Evolutionary conservation across 2,329 filamentous ascomycete species (phyloP).

Genomic region (Sordariomycetes sp.): DNA sequence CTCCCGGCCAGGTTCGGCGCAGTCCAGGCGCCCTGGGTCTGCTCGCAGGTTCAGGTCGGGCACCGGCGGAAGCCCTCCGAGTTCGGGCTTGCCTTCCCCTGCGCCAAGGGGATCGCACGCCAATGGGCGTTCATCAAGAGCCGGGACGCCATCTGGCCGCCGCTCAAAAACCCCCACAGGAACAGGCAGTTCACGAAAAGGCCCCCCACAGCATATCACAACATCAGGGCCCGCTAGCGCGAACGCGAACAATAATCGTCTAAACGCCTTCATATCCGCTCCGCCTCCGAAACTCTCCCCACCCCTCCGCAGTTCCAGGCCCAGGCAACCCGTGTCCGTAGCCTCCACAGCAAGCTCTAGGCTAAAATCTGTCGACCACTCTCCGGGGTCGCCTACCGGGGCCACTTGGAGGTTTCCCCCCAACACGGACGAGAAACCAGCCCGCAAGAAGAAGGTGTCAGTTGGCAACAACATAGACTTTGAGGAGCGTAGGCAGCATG

Average conservation of each 20-base stretch:
- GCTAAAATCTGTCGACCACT: slow-evolving; percentile 48
- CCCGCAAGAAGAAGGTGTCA: slow-evolving; percentile 41
- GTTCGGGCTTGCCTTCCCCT: slow-evolving; percentile 43
- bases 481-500: slow-evolving; percentile 68
- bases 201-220: slow-evolving; percentile 27
- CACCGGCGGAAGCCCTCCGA: slow-evolving; percentile 27
- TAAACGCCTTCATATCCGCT: slow-evolving; percentile 65
- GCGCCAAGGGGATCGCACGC: slow-evolving; percentile 29
- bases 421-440: slow-evolving; percentile 10
- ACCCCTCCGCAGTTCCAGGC: slow-evolving; percentile 67
- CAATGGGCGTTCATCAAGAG: slow-evolving; percentile 27
- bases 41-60: neutral
- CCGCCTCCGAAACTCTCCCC: slow-evolving; percentile 66
- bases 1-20: neutral
- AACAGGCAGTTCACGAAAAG: slow-evolving; percentile 26
- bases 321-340: slow-evolving; percentile 67
- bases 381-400: slow-evolving; percentile 31
- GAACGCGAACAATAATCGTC: slow-evolving; percentile 40
- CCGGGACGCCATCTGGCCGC: slow-evolving; percentile 20
- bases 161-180: slow-evolving; percentile 23
- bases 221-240: slow-evolving; percentile 17
- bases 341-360: slow-evolving; percentile 64
- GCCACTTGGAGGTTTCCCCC: neutral
- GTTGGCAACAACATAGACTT: slow-evolving; percentile 76
- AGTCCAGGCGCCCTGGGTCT: neutral